Evolutionary conservation across 441 rosid species (phyloP), one percentile per base, ranked within the genome.

Genomic region (Monsonia emarginata): DNA sequence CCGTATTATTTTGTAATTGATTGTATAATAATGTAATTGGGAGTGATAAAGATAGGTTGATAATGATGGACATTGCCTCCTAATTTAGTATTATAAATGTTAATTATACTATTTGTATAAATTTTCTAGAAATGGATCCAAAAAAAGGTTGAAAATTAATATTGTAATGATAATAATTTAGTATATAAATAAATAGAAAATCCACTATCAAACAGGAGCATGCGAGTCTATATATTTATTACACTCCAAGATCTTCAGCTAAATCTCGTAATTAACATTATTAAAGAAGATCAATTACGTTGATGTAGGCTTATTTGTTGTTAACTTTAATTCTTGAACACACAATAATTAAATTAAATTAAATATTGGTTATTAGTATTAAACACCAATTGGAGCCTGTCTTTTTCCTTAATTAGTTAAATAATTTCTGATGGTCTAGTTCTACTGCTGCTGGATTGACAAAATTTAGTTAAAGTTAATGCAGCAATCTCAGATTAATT

Each of bases 41-140:
- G 65, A 31, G 36, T 18, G 5, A 32, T 46, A 74, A 68, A 66
- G 71, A 57, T 80, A 74, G 67, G 75, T 81, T 61, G 82, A 80
- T 32, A 61, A 63, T 31, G 77, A 80, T 68, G 9, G 65, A 67
- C 58, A 60, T 10, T 65, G 22, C 72, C 28, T 21, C 9, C 25
- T 24, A 1, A 0, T 16, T 18, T 32, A 0, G n/a, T n/a, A n/a
- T n/a, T 2, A n/a, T 19, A 59, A 13, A 1, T 22, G 28, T 69
- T 48, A 30, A n/a, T n/a, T n/a, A n/a, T n/a, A n/a, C n/a, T n/a
- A 52, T 34, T 65, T 44, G 36, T 66, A 21, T 46, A 16, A 26
- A 50, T 62, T 25, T 52, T 46, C 3, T 0, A 52, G 38, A 22
- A 38, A 65, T 38, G 77, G 65, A 61, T 61, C 52, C 56, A 59